Base-by-base conservation (phyloP, 2,329 filamentous ascomycete genomes). In the Aureobasidium sp. region DNA sequence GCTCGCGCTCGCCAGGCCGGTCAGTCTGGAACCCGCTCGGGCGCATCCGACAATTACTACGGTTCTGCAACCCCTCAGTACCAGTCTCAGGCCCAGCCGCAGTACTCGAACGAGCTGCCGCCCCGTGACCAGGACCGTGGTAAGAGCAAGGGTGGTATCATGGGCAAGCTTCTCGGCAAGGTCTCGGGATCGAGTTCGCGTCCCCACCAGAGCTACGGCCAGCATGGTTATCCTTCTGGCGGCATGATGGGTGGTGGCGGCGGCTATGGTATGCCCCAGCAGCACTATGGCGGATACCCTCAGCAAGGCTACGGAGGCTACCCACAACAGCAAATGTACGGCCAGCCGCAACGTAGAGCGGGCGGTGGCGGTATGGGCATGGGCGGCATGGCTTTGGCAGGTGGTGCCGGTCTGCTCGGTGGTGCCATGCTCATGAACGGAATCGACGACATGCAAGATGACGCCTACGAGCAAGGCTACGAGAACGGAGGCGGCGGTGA, bases 361-460 rank as follows among this genome's bases (percentile, higher is more conserved):
- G 65, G 65, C 46, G 71, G 75, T 25, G 75, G 75, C 23, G 75
- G 80, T 2, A 29, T 46, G 43, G 43, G 43, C 23, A 46, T 46
- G 43, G 43, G 43, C 6, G 43, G 43, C 23, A 46, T 46, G 43
- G 43, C 43, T n/a, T 77, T 93, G 75, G 89, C 89, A n/a, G 79
- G 82, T 62, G 83, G 80, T 1, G 90, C 89, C 50, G 91, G 91
- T 72, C 69, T 96, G 70, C 68, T 96, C 1, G 92, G 90, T 66
- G 91, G 91, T 60, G 82, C 84, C 63, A 64, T 95, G 67, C 73
- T 95, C 33, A 86, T 92, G 54, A 75, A 88, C 60, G 82, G 66
- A 4, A 61, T 86, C 63, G 71, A 80, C 49, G 74, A 88, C 65
- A 74, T 86, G 62, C 77, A 83, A 5, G 81, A 82, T 11, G 47